phyloP scores from a whole-genome alignment of 2,329 filamentous ascomycete genomes.

The Nannizziopsis arthrosporioides region DNA sequence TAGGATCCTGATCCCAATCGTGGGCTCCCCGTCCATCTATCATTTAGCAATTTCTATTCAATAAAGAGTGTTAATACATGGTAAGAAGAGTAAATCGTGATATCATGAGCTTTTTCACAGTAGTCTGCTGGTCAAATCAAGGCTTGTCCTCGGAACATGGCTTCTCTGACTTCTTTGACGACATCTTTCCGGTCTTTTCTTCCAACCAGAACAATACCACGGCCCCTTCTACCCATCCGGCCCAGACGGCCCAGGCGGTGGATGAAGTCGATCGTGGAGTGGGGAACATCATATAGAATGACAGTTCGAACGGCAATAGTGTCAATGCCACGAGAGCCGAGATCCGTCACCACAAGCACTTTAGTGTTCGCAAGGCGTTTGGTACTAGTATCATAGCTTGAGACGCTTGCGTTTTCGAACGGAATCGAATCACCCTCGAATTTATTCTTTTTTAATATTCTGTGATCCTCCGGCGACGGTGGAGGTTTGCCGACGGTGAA shows the following conservation, averaged over 20 bases:
- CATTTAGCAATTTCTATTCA: no score
- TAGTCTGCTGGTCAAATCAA: conserved; percentile 44
- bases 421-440: conserved; percentile 15
- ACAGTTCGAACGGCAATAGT: conserved; percentile 84
- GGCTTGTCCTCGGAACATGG: conserved; percentile 71
- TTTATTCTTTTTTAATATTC: conserved; percentile 12
- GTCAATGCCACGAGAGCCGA: conserved; percentile 87
- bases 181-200: conserved; percentile 82
- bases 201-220: conserved; percentile 81
- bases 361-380: conserved; percentile 52
- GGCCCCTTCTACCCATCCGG: conserved; percentile 79
- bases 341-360: conserved; percentile 86
- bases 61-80: no score
- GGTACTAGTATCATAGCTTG: neutral
- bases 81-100: no score
- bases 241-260: conserved; percentile 86
- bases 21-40: no score
- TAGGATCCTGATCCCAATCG: no score
- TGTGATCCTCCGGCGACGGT: conserved; percentile 23
- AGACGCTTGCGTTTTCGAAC: conserved; percentile 10
- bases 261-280: conserved; percentile 96
- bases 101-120: no score
- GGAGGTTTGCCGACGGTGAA: conserved; percentile 48
- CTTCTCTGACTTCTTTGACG: conserved; percentile 81
- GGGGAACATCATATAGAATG: conserved; percentile 91